These are phyloP conservation scores for Dentipellis sp. DNA, from an alignment of 768 basidiomycete genomes.

Conservation along the genomic window DNA sequence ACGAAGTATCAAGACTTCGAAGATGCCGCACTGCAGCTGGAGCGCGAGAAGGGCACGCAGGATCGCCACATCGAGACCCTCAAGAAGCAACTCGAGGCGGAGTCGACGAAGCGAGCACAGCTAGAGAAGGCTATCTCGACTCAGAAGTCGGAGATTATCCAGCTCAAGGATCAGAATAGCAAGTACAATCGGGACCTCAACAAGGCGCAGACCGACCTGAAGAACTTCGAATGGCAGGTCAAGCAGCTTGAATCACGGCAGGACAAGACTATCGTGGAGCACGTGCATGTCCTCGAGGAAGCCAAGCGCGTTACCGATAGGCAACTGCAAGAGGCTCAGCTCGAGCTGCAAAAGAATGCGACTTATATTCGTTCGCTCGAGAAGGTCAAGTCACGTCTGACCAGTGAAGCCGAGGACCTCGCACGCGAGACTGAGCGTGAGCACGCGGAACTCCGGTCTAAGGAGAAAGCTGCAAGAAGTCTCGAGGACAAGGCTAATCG, in stretches of 20 bases:
- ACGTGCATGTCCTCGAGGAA: conserved; percentile 92
- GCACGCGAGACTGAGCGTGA: conserved; percentile 65
- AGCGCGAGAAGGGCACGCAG: conserved; percentile 71
- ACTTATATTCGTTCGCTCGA: conserved; percentile 81
- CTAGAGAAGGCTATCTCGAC: conserved; percentile 55
- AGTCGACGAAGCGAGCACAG: conserved; percentile 62
- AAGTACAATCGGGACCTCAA: conserved; percentile 77
- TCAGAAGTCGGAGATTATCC: conserved; percentile 62
- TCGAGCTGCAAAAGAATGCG: conserved; percentile 65
- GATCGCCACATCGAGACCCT: conserved; percentile 63
- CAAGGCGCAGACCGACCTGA: conserved; percentile 71
- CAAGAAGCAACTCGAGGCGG: conserved; percentile 66
- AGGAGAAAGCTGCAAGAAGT: conserved; percentile 55
- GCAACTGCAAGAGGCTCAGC: conserved; percentile 74
- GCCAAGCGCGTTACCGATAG: conserved; percentile 92
- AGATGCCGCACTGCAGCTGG: conserved; percentile 75
- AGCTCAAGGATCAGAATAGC: conserved; percentile 56
- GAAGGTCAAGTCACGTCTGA: conserved; percentile 64
- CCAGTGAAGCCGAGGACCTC: conserved; percentile 78
- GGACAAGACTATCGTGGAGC: conserved; percentile 98
- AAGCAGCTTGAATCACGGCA: conserved; percentile 80
- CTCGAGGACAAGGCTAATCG: conserved; percentile 54
- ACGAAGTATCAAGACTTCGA: conserved; percentile 80
- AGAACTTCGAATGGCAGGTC: conserved; percentile 77
- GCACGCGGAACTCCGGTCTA: conserved; percentile 51